phyloP scores from a whole-genome alignment of 2,329 filamentous ascomycete genomes.

The Periconia sp. region DNA sequence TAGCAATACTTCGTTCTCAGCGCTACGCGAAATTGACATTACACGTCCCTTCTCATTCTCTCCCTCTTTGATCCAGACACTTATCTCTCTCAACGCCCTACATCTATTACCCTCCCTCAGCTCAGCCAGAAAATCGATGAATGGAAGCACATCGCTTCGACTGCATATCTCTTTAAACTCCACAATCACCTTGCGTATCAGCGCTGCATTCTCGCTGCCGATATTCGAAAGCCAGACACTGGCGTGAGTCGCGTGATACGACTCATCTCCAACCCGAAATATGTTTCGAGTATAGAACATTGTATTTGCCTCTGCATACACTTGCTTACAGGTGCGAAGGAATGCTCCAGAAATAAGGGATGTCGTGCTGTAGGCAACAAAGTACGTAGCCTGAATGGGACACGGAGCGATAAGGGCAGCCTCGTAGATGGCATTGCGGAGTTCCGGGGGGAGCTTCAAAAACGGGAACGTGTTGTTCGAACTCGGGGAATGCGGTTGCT shows the following conservation, averaged over 20 bases:
- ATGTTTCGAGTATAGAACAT: conserved; percentile 2
- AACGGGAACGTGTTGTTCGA: conserved; percentile 2
- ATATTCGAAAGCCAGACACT: neutral
- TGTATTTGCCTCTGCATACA: neutral
- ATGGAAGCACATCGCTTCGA: neutral
- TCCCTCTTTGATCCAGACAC: neutral
- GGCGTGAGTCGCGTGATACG: neutral
- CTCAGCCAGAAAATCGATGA: neutral
- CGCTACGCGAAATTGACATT: too few relatives aligned
- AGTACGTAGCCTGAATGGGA: neutral
- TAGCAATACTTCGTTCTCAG: too few relatives aligned
- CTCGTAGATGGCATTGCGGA: neutral
- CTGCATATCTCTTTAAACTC: neutral
- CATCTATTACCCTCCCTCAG: neutral
- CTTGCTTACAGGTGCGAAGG: conserved; percentile 2
- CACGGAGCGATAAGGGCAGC: neutral
- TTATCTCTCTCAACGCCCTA: neutral
- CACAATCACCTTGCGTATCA: conserved; percentile 1
- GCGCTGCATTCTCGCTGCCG: neutral
- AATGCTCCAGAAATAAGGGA: neutral
- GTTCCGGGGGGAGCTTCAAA: conserved; percentile 8
- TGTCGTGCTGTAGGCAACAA: neutral
- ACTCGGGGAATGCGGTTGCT: too few relatives aligned
- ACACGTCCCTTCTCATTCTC: too few relatives aligned
- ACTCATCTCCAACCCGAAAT: neutral